Evolutionary conservation across 2,329 filamentous ascomycete genomes (phyloP), one percentile per base, ranked within the genome.

Genomic region (Scedosporium apiospermum): DNA sequence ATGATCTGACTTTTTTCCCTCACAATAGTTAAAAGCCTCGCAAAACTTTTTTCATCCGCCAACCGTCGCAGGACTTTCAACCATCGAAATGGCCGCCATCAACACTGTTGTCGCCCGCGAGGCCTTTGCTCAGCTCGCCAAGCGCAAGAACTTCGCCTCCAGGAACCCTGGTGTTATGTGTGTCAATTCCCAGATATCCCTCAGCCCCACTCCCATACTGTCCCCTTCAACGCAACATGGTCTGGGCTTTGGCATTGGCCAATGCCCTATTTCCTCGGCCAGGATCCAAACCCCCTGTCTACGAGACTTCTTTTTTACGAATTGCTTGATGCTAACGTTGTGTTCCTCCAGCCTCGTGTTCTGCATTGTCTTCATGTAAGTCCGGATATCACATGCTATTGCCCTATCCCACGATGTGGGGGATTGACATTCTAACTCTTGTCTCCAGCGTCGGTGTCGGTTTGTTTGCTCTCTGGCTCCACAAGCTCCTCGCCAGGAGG

Each of bases 21-120:
- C 30, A 44, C 27, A 27, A 51, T 34, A 61, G 46, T 51, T 61
- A 21, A 27, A 61, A 16, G 46, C 30, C 21, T 23, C 60, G 30
- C n/a, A 18, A 55, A 42, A 16, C 23, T 34, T 53, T 49, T 23
- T 49, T 51, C 26, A 26, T 61, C 59, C 42, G 41, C 59, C 42
- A 26, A 51, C 46, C 49, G 42, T 53, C 30, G 14, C 10, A 51
- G 23, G 23, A 55, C 18, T 55, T 26, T 12, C 51, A 61, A 66
- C 51, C 62, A 23, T 58, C 68, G 73, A 59, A 68, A 76, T 76
- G 72, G 69, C 71, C 38, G 65, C 69, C 69, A 65, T 70, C 69
- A 75, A 75, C 68, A 69, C 76, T 44, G 38, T 63, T 46, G 57
- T 60, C 61, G 61, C 30, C 61, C 61, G 61, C 42, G 61, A 63